phyloP scores from a whole-genome alignment of 805 yeast genomes.

The Myxozyma sirexii region DNA sequence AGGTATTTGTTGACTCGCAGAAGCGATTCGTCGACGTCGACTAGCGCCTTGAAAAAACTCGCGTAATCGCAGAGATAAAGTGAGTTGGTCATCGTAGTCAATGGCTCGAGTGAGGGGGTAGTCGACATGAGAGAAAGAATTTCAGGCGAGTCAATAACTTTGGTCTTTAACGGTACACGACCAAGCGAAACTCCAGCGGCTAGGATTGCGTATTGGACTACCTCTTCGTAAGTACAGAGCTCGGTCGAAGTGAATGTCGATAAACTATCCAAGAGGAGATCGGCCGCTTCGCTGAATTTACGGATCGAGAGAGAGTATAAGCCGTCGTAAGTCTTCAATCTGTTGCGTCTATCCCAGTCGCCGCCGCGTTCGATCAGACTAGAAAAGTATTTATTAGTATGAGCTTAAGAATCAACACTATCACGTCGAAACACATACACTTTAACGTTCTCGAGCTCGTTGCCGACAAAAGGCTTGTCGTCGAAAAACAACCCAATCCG shows the following conservation, averaged over 20 bases:
- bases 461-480: constrained; percentile 69
- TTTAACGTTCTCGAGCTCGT: constrained; percentile 73
- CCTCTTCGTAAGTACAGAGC: constrained; percentile 81
- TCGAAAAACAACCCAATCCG: constrained; percentile 89
- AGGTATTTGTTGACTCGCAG: constrained; percentile 67
- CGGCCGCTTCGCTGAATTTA: constrained; percentile 82
- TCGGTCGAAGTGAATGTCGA: constrained; percentile 96
- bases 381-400: neutral
- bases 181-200: constrained; percentile 84
- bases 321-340: constrained; percentile 90
- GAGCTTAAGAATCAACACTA: neutral
- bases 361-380: constrained; percentile 90
- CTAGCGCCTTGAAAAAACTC: constrained; percentile 71
- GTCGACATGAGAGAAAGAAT: constrained; percentile 76
- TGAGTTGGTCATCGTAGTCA: constrained; percentile 79
- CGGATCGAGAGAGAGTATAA: constrained; percentile 81
- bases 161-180: constrained; percentile 79
- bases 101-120: constrained; percentile 72
- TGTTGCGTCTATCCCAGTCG: constrained; percentile 97
- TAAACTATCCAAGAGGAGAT: constrained; percentile 81
- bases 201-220: constrained; percentile 83
- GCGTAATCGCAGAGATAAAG: constrained; percentile 87
- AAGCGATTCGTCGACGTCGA: constrained; percentile 74
- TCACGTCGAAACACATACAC: constrained; percentile 31
- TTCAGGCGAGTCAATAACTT: constrained; percentile 92